Evolutionary conservation across 345 rosid species (phyloP), one percentile per base, ranked within the genome.

Genomic region (Crucihimalaya himalaica): DNA sequence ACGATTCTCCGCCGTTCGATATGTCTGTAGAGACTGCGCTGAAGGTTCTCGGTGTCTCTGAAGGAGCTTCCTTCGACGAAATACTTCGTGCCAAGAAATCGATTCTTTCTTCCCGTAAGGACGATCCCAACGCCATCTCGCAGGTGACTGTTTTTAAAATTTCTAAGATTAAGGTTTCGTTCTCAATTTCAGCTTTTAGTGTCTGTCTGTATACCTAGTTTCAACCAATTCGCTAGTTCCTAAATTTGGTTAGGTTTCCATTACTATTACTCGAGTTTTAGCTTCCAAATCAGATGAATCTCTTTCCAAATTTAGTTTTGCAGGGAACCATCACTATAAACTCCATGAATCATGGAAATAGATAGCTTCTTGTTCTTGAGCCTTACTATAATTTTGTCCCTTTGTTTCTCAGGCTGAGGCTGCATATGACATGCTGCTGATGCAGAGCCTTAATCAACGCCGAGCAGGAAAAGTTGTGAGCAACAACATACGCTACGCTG

Each of bases 371-470:
- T 39, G 21, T 6, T 40, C 10, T 27, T 39, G 16, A n/a, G 35
- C 19, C 34, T 56, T 39, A 27, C 31, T 28, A 2, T 40, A 31
- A n/a, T 16, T 53, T 14, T 72, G 46, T 15, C 15, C 28, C 67
- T 51, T 55, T n/a, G 1, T 48, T 11, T 66, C 78, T 55, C 78
- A 95, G 97, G 97, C 83, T 18, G 97, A 95, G 80, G 92, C 99
- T 76, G 99, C 97, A 5, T 92, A 92, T 81, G 97, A 95, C 71
- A 92, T 95, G 99, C 66, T 95, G 81, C 97, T 92, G 71, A 92
- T 92, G 99, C 85, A 81, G 73, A 95, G 97, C 81, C 82, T 95
- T 50, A 87, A 90, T 72, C 99, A 84, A 82, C 92, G 99, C 35
- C 87, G 85, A 78, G 83, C 93, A 21, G 99, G 97, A 52, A 95